A percentile compares a stretch with the other conserved stretches of the same genome.
phyloP scores from a whole-genome alignment of 441 rosid genomes.

The Bruguiera hainesii region DNA sequence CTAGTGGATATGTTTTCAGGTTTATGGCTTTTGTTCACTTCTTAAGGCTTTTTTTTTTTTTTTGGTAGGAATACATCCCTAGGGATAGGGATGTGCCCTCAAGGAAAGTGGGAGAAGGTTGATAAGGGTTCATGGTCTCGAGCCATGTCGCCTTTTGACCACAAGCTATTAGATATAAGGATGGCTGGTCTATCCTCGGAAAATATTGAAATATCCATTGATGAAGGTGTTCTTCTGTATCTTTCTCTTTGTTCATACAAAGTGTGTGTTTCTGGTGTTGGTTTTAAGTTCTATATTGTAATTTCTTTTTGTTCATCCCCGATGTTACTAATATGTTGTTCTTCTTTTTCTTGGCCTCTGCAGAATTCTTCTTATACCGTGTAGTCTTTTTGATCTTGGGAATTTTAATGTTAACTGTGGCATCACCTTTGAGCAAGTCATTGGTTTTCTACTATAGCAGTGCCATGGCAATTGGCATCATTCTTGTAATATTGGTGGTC shows the following conservation, averaged over 20 bases:
- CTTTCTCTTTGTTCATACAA: neutral
- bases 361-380: conserved; percentile 64
- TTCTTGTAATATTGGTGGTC: conserved; percentile 78
- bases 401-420: conserved; percentile 50
- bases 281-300: neutral
- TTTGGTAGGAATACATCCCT: conserved; percentile 65
- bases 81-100: conserved; percentile 76
- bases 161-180: conserved; percentile 70
- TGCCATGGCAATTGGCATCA: conserved; percentile 83
- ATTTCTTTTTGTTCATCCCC: conserved; percentile 2
- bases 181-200: conserved; percentile 37
- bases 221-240: conserved; percentile 50
- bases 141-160: conserved; percentile 89
- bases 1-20: conserved; percentile 2
- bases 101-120: conserved; percentile 69
- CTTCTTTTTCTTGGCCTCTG: conserved; percentile 18
- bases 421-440: conserved; percentile 71
- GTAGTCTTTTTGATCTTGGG: conserved; percentile 56
- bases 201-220: conserved; percentile 48
- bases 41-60: neutral
- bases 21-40: neutral
- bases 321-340: conserved; percentile 6
- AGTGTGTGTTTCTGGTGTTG: neutral
- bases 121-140: conserved; percentile 70
- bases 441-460: conserved; percentile 80